Percentiles rank a stretch among this genome's conserved stretches.
Conservation (phyloP, 176 grass and related monocot species). For the Zea mays region DNA sequence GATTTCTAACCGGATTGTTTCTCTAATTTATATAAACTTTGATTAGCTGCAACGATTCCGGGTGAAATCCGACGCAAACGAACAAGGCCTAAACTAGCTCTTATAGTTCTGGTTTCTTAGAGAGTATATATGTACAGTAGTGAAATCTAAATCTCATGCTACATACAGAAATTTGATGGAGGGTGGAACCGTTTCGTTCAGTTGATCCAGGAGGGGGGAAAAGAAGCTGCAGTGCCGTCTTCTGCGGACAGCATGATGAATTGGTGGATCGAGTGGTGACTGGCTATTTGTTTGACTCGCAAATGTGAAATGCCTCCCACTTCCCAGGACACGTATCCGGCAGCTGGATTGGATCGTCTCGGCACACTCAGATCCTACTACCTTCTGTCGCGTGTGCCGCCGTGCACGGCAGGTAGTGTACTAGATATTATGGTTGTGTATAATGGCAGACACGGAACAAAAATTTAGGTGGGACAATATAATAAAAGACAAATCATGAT, state of each 20-base stretch:
- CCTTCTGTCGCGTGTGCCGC: constrained; percentile 30
- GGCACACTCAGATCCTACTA: constrained; percentile 46
- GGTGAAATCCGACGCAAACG: too few species aligned
- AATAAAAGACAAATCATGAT: too few species aligned
- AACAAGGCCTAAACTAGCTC: too few species aligned
- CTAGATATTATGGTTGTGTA: neutral
- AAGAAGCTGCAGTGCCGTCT: neutral
- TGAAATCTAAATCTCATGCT: neutral
- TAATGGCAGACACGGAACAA: too few species aligned
- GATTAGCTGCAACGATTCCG: too few species aligned
- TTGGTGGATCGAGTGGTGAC: constrained; percentile 5
- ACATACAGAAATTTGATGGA: neutral
- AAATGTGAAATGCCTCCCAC: constrained; percentile 28
- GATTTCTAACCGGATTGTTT: too few species aligned
- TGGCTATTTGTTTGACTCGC: constrained; percentile 14
- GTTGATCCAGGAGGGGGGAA: too few species aligned
- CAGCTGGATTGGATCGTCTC: constrained; percentile 26
- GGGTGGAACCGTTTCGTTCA: neutral
- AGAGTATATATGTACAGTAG: too few species aligned
- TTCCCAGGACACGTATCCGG: constrained; percentile 28
- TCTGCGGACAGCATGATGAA: constrained; percentile 10
- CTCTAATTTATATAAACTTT: too few species aligned
- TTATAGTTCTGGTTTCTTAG: too few species aligned
- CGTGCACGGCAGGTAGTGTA: neutral
- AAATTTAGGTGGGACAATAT: too few species aligned